Evolutionary conservation across 306 rosid genomes (phyloP).

Genomic region (Mucuna pruriens): DNA sequence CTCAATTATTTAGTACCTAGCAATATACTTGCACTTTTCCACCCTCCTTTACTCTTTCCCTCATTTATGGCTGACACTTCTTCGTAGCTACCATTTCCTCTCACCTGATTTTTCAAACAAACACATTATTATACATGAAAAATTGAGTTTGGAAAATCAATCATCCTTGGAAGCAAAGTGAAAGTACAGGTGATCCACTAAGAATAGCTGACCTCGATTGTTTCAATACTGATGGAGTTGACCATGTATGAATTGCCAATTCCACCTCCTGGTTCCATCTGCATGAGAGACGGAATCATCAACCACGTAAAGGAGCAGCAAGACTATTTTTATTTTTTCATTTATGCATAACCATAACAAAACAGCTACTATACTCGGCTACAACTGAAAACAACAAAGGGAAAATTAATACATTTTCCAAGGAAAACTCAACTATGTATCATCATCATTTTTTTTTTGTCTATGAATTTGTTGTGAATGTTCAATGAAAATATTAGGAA

Average conservation of each 20-base stretch:
- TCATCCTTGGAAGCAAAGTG: neutral
- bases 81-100: neutral
- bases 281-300: neutral
- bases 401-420: too few relatives aligned
- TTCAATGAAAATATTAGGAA: too few relatives aligned
- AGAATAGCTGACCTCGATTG: conserved; percentile 39
- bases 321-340: neutral
- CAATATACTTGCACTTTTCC: conserved; percentile 51
- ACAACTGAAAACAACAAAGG: too few relatives aligned
- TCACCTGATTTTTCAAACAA: conserved; percentile 37
- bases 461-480: too few relatives aligned
- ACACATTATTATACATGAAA: too few relatives aligned
- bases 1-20: conserved; percentile 43
- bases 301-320: neutral
- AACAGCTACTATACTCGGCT: neutral
- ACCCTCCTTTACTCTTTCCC: conserved; percentile 42
- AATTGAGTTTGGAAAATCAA: too few relatives aligned
- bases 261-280: conserved; percentile 46
- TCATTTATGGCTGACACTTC: conserved; percentile 4
- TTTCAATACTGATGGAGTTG: conserved; percentile 14
- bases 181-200: neutral
- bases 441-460: too few relatives aligned
- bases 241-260: neutral
- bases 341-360: neutral
- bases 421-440: too few relatives aligned